Evolutionary conservation across 2,329 filamentous ascomycete species (phyloP).

Genomic region (Nigrospora oryzae): DNA sequence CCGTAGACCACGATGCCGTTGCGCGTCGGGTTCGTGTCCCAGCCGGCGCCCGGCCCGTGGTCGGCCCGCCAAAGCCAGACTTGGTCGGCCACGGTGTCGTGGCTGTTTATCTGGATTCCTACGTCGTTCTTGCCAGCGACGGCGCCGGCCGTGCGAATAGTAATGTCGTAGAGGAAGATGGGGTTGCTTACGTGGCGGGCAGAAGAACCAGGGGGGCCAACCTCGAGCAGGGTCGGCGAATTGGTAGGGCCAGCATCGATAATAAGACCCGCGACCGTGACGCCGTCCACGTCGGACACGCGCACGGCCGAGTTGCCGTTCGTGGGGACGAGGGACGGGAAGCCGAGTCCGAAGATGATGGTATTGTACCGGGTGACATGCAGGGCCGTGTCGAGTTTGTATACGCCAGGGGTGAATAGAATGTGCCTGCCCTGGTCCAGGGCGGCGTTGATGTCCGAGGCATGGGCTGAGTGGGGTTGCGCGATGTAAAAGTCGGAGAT

Average conservation of each 20-base stretch:
- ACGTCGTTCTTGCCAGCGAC: constrained; percentile 15
- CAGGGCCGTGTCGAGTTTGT: constrained; percentile 17
- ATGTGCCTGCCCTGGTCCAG: constrained; percentile 18
- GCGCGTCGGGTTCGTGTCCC: constrained; percentile 20
- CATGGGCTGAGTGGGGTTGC: constrained; percentile 11
- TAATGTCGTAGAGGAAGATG: constrained; percentile 22
- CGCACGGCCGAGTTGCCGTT: constrained; percentile 14
- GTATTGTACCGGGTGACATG: constrained; percentile 14
- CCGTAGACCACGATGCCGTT: constrained; percentile 22
- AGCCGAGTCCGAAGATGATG: constrained; percentile 20
- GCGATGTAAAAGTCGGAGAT: constrained; percentile 17
- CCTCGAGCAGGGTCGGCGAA: constrained; percentile 17
- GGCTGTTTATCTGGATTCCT: constrained; percentile 20
- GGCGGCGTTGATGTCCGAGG: constrained; percentile 17
- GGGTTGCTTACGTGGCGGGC: constrained; percentile 16
- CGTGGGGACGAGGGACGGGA: constrained; percentile 19
- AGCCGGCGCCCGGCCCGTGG: constrained; percentile 18
- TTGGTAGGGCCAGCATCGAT: constrained; percentile 18
- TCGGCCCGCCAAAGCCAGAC: constrained; percentile 24
- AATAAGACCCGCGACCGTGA: constrained; percentile 21
- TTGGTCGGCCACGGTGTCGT: constrained; percentile 20
- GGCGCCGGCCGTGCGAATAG: constrained; percentile 18
- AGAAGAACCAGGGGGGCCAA: constrained; percentile 14
- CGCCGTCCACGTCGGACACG: constrained; percentile 19
- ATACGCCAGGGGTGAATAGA: constrained; percentile 21